Evolutionary conservation across 73 alveolate species (phyloP).

Genomic region (Blepharisma japonicum): DNA sequence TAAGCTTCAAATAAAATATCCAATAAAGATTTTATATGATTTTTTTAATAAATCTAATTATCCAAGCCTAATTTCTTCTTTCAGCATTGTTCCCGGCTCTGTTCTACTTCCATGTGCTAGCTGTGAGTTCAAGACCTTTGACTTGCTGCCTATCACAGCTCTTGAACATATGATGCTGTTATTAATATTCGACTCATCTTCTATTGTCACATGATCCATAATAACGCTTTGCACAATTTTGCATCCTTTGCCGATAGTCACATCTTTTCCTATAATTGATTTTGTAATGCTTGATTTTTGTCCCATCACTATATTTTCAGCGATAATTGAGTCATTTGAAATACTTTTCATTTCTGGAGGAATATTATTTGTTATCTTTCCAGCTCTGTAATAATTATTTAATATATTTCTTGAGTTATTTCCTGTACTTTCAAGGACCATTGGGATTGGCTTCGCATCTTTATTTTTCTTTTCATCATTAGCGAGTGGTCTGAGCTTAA

Average conservation of each 20-base stretch:
- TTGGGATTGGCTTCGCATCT: neutral
- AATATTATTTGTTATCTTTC: neutral
- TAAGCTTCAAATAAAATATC: no score
- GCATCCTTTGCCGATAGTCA: constrained; percentile 38
- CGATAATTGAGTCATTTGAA: constrained; percentile 32
- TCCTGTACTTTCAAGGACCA: neutral
- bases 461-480: neutral
- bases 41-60: no score
- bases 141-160: neutral
- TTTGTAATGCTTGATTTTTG: constrained; percentile 30
- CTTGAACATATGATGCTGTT: constrained; percentile 7
- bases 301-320: constrained; percentile 37
- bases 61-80: constrained; percentile 19
- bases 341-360: neutral
- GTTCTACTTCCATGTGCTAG: neutral
- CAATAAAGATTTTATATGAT: no score
- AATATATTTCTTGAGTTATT: constrained; percentile 14
- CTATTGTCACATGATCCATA: constrained; percentile 35
- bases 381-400: neutral
- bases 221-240: constrained; percentile 43
- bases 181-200: constrained; percentile 32
- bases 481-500: neutral
- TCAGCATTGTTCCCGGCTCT: neutral
- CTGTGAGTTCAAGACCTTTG: constrained; percentile 2
- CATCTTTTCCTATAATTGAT: constrained; percentile 40